Evolutionary conservation across 371 early-diverging fungal species (phyloP).

Genomic region (Syncephalastrum racemosum): DNA sequence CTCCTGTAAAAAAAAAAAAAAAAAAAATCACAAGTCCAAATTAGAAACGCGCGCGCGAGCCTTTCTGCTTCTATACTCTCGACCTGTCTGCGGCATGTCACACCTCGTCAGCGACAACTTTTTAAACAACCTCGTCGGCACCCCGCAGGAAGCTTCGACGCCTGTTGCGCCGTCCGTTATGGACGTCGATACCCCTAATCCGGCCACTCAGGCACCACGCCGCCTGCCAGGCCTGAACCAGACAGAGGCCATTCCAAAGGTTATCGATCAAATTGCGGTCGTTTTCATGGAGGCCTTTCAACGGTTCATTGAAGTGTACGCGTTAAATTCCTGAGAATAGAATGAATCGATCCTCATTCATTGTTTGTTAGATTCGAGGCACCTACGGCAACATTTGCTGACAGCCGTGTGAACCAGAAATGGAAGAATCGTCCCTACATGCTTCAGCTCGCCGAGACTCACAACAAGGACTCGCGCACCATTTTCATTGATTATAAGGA

Average conservation of each 20-base stretch:
- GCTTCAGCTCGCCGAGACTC: constrained; percentile 60
- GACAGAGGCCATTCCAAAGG: constrained; percentile 51
- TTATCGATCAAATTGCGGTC: constrained; percentile 80
- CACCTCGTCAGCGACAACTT: constrained; percentile 24
- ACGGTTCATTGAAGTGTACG: constrained; percentile 69
- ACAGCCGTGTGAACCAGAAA: constrained; percentile 17
- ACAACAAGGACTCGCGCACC: constrained; percentile 62
- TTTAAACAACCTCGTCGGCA: constrained; percentile 25
- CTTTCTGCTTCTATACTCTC: constrained; percentile 1
- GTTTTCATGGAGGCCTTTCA: constrained; percentile 78
- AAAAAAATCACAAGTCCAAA: too few relatives aligned
- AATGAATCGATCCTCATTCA: not conserved
- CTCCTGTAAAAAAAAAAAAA: constrained; percentile 7
- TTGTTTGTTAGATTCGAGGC: constrained; percentile 26
- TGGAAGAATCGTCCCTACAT: constrained; percentile 43
- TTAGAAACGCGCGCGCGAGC: constrained; percentile 12
- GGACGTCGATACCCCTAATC: constrained; percentile 32
- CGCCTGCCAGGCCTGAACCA: constrained; percentile 30
- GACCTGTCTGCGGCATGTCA: constrained; percentile 16
- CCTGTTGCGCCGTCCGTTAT: constrained; percentile 22
- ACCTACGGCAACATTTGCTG: constrained; percentile 21
- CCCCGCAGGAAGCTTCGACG: constrained; percentile 26
- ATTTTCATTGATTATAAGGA: constrained; percentile 81
- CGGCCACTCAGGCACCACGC: constrained; percentile 18
- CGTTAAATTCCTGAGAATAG: not conserved